phyloP scores from a whole-genome alignment of 257 asterid genomes.

The Salvia miltiorrhiza region DNA sequence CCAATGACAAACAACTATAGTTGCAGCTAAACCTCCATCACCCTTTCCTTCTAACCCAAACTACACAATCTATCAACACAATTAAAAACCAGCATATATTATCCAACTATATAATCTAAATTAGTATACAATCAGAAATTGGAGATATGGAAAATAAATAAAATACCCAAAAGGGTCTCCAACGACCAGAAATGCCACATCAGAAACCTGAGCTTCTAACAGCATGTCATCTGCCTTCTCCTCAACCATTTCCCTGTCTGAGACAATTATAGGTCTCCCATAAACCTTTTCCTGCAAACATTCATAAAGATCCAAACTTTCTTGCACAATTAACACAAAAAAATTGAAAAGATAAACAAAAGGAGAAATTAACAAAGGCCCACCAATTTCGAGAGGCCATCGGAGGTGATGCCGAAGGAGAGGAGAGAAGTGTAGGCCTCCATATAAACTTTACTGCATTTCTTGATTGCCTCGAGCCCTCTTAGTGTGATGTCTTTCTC shows the following conservation, averaged over 20 bases:
- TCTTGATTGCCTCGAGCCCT: constrained; percentile 83
- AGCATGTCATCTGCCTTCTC: constrained; percentile 82
- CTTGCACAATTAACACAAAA: neutral
- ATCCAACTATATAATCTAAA: neutral
- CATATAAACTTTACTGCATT: constrained; percentile 63
- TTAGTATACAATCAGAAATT: neutral
- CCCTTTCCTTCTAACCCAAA: neutral
- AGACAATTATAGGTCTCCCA: constrained; percentile 60
- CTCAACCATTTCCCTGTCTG: constrained; percentile 84
- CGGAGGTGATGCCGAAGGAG: constrained; percentile 70
- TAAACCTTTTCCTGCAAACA: constrained; percentile 62
- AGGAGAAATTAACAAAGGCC: neutral
- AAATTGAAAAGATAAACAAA: neutral
- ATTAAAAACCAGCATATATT: neutral
- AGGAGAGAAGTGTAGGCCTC: constrained; percentile 97
- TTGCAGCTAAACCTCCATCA: too few species aligned
- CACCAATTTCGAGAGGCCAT: constrained; percentile 74
- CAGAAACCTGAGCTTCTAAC: constrained; percentile 60
- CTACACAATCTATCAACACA: neutral
- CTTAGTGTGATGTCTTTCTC: constrained; percentile 79
- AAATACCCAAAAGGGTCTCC: constrained; percentile 95
- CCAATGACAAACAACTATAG: too few species aligned
- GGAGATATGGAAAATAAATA: too few species aligned
- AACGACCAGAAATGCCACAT: constrained; percentile 89
- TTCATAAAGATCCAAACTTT: constrained; percentile 22